Conservation (phyloP, 1,284 basidiomycete species). For the Ganoderma resinaceum region DNA sequence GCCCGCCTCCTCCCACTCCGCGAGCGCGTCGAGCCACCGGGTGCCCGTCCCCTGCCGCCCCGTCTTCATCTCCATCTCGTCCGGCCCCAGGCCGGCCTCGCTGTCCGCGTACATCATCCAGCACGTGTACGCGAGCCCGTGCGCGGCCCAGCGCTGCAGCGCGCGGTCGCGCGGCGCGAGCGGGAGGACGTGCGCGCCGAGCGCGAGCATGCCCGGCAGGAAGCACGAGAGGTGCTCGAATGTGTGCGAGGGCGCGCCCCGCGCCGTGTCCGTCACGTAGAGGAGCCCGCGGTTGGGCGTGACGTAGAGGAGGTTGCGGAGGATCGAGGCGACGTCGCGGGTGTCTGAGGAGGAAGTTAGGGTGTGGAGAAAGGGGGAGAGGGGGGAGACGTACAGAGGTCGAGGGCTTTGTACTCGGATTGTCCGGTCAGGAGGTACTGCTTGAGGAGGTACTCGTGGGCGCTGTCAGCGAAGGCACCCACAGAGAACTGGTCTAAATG, state of each 20-base stretch:
- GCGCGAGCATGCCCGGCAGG: conserved; percentile 77
- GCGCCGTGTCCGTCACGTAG: conserved; percentile 48
- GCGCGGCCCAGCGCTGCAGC: conserved; percentile 70
- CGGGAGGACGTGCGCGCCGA: conserved; percentile 70
- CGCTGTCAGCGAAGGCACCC: conserved; percentile 72
- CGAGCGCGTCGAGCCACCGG: conserved; percentile 61
- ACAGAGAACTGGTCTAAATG: conserved; percentile 52
- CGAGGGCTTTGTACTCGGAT: conserved; percentile 61
- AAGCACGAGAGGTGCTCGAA: conserved; percentile 85
- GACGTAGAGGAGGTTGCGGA: conserved; percentile 70
- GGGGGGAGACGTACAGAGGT: conserved; percentile 60
- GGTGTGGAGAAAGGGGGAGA: not conserved
- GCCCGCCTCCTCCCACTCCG: conserved; percentile 55
- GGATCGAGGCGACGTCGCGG: conserved; percentile 62
- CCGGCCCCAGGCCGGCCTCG: conserved; percentile 66
- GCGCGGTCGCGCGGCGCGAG: conserved; percentile 48
- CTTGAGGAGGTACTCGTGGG: conserved; percentile 81
- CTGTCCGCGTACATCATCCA: conserved; percentile 72
- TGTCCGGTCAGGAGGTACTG: conserved; percentile 70
- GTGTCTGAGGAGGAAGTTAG: conserved; percentile 53
- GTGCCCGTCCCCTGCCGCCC: conserved; percentile 28
- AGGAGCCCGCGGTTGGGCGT: conserved; percentile 69
- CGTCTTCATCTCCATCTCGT: conserved; percentile 47
- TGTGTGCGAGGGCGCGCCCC: conserved; percentile 50
- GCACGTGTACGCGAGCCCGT: conserved; percentile 73